A percentile compares a stretch with the other conserved stretches of the same genome.
These are phyloP conservation scores for Prunus mira DNA, from an alignment of 306 rosid species.

Conservation along the genomic window DNA sequence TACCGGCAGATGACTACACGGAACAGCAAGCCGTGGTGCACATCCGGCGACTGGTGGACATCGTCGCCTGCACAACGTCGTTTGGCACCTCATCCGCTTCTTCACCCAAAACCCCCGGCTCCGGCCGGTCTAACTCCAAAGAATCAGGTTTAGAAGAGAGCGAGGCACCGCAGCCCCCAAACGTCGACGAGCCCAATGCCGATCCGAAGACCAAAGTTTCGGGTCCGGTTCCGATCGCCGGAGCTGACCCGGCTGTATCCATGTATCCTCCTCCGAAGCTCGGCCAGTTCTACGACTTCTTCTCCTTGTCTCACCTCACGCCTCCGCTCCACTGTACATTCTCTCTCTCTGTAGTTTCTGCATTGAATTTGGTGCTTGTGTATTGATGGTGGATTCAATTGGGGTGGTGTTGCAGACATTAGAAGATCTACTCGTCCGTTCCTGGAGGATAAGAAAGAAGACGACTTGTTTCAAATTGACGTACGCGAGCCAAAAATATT, in stretches of 20 bases:
- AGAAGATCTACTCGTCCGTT: constrained; percentile 87
- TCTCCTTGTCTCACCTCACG: constrained; percentile 79
- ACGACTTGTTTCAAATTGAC: constrained; percentile 93
- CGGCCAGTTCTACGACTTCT: constrained; percentile 89
- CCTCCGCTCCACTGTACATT: constrained; percentile 83
- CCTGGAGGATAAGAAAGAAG: constrained; percentile 79
- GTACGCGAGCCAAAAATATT: constrained; percentile 23
- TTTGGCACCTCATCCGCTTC: constrained; percentile 41
- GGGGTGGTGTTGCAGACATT: constrained; percentile 51
- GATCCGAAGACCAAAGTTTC: constrained; percentile 4
- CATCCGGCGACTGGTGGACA: constrained; percentile 78
- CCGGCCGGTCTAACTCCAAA: constrained; percentile 28
- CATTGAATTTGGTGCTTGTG: not conserved
- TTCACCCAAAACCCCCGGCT: constrained; percentile 34
- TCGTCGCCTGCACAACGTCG: constrained; percentile 72
- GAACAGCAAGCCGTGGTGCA: constrained; percentile 70
- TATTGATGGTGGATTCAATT: not conserved
- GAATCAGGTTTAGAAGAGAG: constrained; percentile 34
- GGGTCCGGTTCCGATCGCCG: constrained; percentile 18
- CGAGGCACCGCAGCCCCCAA: constrained; percentile 12
- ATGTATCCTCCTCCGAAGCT: constrained; percentile 84
- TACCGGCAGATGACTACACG: constrained; percentile 63
- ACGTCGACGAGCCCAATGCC: constrained; percentile 4
- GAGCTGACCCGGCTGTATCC: constrained; percentile 35
- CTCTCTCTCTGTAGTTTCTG: no score